Evolutionary conservation across 1,284 basidiomycete species (phyloP), one percentile per base, ranked within the genome.

Genomic region (Thelephora terrestris): DNA sequence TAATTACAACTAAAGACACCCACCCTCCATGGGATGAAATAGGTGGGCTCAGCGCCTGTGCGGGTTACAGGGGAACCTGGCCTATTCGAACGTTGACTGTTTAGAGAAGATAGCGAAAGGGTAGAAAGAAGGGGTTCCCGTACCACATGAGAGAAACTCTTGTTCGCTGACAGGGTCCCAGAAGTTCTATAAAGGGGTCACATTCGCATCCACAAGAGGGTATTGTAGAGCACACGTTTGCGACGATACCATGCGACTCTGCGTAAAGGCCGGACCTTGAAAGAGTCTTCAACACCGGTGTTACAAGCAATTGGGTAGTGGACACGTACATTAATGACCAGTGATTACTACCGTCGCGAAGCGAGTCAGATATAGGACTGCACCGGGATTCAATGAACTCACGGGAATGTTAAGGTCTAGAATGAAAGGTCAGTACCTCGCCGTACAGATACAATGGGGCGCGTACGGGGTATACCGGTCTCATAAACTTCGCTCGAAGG

Each of bases 341-440:
- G 60, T 93, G 90, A 61, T 92, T 92, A 9, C 87, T 88, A 37
- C 42, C 36, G 39, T 45, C 29, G 14, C 18, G 44, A 29, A 49
- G 17, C 17, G 24, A 3, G n/a, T 18, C n/a, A n/a, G 18, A 7
- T 35, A 36, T 34, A 17, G 9, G 14, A 47, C 2, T 34, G 45
- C 35, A 38, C 29, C 44, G 16, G 16, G 17, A 24, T n/a, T n/a
- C 9, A 32, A 38, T 46, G 16, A 32, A 70, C 83, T 72, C 59
- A 88, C 77, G 89, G 93, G 59, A 96, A 96, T 0, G 93, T 95
- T 53, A 93, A 65, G 0, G 89, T 88, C 86, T 89, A 56, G 9
- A 29, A 14, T 24, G 35, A 46, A 50, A 45, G 48, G 9, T 32
- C 12, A 32, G 29, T 14, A 32, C 14, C 29, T 32, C 12, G 29